These are phyloP conservation scores for Triticum dicoccoides DNA, from an alignment of 176 grass and related monocot genomes.

Conservation along the genomic window DNA sequence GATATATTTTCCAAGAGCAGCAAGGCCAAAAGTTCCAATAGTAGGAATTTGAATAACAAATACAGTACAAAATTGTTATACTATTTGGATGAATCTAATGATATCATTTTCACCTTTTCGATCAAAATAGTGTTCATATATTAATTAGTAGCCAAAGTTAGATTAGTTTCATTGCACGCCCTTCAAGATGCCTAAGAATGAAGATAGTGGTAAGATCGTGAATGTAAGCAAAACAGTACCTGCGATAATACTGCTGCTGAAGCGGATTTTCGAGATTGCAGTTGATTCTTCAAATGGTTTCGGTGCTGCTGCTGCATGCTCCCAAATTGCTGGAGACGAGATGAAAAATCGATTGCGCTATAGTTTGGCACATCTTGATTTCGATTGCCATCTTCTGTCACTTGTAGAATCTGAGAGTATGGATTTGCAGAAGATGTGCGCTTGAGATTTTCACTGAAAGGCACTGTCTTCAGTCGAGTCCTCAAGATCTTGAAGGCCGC, in stretches of 20 bases:
- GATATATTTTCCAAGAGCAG: neutral
- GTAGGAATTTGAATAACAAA: neutral
- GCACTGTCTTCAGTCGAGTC: conserved; percentile 93
- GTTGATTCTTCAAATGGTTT: conserved; percentile 51
- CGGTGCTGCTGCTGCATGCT: conserved; percentile 70
- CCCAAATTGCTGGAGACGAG: conserved; percentile 71
- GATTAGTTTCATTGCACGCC: neutral
- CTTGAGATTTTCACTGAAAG: conserved; percentile 74
- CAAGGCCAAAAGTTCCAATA: neutral
- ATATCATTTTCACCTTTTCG: neutral
- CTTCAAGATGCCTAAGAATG: neutral
- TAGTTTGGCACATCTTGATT: conserved; percentile 64
- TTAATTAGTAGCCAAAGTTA: neutral
- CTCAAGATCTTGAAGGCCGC: conserved; percentile 90
- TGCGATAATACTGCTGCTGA: conserved; percentile 37
- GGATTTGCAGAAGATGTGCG: conserved; percentile 55
- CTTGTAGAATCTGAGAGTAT: conserved; percentile 71
- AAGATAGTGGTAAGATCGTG: conserved; percentile 10
- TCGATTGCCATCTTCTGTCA: conserved; percentile 62
- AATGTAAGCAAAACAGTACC: conserved; percentile 34
- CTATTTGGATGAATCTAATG: neutral
- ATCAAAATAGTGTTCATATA: neutral
- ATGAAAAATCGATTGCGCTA: conserved; percentile 73
- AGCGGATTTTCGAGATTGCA: conserved; percentile 42
- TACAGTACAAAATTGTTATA: neutral